phyloP scores from a whole-genome alignment of 2,329 filamentous ascomycete genomes.

The Fusarium sp. region DNA sequence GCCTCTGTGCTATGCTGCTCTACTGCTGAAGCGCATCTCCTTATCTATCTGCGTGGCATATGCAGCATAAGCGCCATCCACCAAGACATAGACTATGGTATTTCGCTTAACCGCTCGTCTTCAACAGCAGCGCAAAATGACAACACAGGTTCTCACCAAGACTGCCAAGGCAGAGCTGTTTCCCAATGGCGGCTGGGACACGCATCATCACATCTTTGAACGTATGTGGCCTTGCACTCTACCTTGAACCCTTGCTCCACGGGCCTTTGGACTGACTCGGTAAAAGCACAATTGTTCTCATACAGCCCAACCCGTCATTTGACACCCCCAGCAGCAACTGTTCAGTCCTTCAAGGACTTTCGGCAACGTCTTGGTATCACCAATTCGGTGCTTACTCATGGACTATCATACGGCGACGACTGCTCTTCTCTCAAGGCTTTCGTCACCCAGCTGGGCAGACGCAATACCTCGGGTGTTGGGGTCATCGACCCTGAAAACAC shows the following conservation, averaged over 20 bases:
- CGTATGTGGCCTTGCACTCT: constrained; percentile 28
- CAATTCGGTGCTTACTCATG: constrained; percentile 50
- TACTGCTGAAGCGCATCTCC: neutral
- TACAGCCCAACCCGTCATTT: constrained; percentile 20
- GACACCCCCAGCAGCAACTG: constrained; percentile 14
- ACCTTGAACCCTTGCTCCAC: too few relatives aligned
- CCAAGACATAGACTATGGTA: neutral
- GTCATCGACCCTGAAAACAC: constrained; percentile 25
- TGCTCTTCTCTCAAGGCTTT: constrained; percentile 48
- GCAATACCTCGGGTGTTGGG: constrained; percentile 33
- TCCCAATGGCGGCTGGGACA: constrained; percentile 46
- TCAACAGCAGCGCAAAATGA: constrained; percentile 3
- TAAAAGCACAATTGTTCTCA: constrained; percentile 11
- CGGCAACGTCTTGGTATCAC: constrained; percentile 40
- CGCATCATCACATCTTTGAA: constrained; percentile 49
- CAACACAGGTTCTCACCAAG: constrained; percentile 8
- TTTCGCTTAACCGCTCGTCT: neutral
- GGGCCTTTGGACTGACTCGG: neutral
- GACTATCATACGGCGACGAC: constrained; percentile 50
- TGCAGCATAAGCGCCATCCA: too few relatives aligned
- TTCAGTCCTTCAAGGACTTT: constrained; percentile 25
- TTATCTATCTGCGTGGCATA: too few relatives aligned
- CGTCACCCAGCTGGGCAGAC: constrained; percentile 40
- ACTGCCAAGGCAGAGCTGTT: constrained; percentile 30
- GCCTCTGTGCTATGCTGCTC: too few relatives aligned